Evolutionary conservation across 2,329 filamentous ascomycete species (phyloP).

Genomic region (Fusarium algeriense): DNA sequence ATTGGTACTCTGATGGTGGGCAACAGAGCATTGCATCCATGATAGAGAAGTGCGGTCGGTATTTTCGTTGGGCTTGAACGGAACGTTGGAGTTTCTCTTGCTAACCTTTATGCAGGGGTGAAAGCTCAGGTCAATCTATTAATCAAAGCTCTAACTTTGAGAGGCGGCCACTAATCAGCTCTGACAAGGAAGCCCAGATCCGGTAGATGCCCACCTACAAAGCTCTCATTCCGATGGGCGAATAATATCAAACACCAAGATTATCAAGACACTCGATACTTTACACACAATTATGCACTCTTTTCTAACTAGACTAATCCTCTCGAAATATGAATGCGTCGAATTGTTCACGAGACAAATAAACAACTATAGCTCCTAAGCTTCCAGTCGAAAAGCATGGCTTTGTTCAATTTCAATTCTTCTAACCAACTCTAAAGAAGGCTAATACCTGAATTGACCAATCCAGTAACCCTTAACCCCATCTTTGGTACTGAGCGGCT

Average conservation of each 20-base stretch:
- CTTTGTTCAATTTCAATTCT: slow-evolving; percentile 6
- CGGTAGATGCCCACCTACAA: background rate
- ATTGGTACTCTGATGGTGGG: background rate
- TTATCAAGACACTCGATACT: background rate
- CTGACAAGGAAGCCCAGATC: background rate
- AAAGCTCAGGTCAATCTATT: background rate
- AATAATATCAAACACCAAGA: background rate
- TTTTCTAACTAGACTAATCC: background rate
- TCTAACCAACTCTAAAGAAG: slow-evolving; percentile 6
- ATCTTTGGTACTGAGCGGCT: slow-evolving; percentile 37
- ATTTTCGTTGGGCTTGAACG: background rate
- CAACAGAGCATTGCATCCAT: background rate
- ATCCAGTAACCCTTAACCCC: background rate
- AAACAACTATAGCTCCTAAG: background rate
- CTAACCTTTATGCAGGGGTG: background rate
- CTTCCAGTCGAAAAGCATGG: background rate
- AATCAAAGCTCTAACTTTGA: slow-evolving; percentile 5
- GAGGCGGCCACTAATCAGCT: slow-evolving; percentile 1
- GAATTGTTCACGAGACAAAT: background rate
- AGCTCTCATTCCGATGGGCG: slow-evolving; percentile 11
- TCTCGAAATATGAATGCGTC: background rate
- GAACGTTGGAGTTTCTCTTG: slow-evolving; percentile 4
- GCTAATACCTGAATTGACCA: background rate
- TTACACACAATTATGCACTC: background rate
- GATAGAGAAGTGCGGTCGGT: background rate